Conservation (phyloP, 176 grass and related monocot species). For the Tillandsia fasciculata region DNA sequence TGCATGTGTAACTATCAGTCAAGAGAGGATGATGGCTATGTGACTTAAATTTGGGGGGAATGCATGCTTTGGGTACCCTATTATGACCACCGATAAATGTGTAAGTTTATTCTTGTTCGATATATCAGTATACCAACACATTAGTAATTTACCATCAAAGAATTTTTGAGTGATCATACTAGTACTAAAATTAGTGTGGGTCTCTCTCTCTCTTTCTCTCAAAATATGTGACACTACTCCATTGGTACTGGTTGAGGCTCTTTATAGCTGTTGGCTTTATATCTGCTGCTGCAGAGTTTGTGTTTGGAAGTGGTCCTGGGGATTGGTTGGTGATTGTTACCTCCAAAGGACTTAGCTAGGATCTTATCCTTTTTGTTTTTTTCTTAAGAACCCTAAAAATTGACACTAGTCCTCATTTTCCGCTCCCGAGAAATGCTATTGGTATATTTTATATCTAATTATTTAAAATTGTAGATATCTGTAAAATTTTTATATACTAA, state of each 20-base stretch:
- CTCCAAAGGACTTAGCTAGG: constrained; percentile 16
- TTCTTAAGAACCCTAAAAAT: constrained; percentile 25
- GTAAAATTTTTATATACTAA: too few species aligned
- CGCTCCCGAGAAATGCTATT: not conserved
- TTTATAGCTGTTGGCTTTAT: constrained; percentile 98
- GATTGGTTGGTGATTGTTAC: constrained; percentile 21
- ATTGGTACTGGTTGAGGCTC: constrained; percentile 33
- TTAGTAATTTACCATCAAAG: too few species aligned
- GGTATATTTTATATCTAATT: too few species aligned
- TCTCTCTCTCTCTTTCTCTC: constrained; percentile 52
- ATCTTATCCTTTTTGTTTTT: constrained; percentile 22
- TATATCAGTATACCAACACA: too few species aligned
- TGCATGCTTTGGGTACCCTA: too few species aligned
- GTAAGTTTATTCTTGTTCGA: too few species aligned
- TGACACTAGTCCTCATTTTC: not conserved
- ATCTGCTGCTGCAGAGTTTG: constrained; percentile 76
- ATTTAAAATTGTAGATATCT: too few species aligned
- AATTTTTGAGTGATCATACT: too few species aligned
- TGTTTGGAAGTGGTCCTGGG: constrained; percentile 69
- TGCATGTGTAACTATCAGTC: constrained; percentile 87
- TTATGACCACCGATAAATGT: too few species aligned
- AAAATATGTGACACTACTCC: constrained; percentile 17
- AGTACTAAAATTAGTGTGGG: constrained; percentile 28
- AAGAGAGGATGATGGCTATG: constrained; percentile 44
- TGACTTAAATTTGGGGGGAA: constrained; percentile 51